Base-by-base conservation (phyloP, 2,329 filamentous ascomycete species). In the Dendryphion nanum region DNA sequence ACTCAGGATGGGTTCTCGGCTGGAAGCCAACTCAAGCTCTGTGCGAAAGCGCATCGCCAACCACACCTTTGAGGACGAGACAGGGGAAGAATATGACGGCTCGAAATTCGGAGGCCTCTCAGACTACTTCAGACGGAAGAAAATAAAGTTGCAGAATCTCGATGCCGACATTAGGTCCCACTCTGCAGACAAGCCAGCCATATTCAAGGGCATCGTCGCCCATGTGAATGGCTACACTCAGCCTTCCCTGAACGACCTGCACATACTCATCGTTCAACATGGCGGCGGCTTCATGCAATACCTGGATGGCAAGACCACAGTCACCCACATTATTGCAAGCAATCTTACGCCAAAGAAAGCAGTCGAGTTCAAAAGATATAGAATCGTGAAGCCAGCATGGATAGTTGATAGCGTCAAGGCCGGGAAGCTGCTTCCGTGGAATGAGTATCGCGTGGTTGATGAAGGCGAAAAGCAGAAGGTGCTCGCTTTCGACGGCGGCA, bases 211-310 rank as follows among this genome's bases (percentile, higher is more conserved):
- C 1, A 77, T 97, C 6, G 89, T 95, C 10, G 89, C 85, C 7
- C 88, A 96, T 66, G 85, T 98, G 17, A 95, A 90, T 53, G 93
- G 93, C 33, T 98, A 97, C 61, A 98, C 93, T 0, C 91, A 97
- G 55, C 93, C 93, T 1, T 89, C 90, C 1, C 73, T 96, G 37
- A 90, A 89, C 52, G 81, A 95, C 74, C 78, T 98, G 14, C 91
- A 95, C 69, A 82, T 75, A 37, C 77, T 95, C 43, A 85, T 98
- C 39, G 91, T 98, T 14, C 81, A 85, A 52, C 83, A 97, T 78
- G 93, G 93, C n/a, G 94, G 90, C 20, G 87, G 86, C 0, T 97
- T 95, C 53, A 77, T 96, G 44, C 93, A 98, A 63, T 97, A 97
- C 56, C 73, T 98, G 8, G 90, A 96, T 64, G 86, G 83, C 24